phyloP scores from a whole-genome alignment of 306 rosid species.

The Calophaca sinica region DNA sequence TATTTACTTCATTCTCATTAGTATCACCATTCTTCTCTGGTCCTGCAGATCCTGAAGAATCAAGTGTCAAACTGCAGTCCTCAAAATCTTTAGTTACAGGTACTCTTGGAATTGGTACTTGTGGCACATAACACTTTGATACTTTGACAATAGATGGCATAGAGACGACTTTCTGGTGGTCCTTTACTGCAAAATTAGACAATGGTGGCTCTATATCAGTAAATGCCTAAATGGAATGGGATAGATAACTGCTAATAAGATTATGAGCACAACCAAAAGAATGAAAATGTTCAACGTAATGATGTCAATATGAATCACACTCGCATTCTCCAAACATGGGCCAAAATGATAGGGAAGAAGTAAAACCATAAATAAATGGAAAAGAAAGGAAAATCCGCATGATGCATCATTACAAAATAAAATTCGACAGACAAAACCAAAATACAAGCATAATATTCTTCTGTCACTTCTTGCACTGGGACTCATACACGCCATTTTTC shows the following conservation, averaged over 20 bases:
- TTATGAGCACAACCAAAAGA: slow-evolving; percentile 1
- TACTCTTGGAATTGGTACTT: slow-evolving; percentile 50
- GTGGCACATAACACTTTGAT: slow-evolving; percentile 59
- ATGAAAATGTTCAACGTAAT: slow-evolving; percentile 4
- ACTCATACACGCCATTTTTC: no score
- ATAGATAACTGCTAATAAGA: slow-evolving; percentile 26
- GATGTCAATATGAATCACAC: background rate
- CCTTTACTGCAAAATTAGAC: slow-evolving; percentile 51
- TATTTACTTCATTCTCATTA: slow-evolving; percentile 60
- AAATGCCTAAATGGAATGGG: background rate
- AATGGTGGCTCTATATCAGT: slow-evolving; percentile 4
- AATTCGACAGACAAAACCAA: no score
- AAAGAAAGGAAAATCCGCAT: slow-evolving; percentile 10
- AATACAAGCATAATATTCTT: no score
- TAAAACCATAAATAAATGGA: slow-evolving; percentile 18
- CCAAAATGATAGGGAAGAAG: slow-evolving; percentile 7
- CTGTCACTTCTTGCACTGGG: no score
- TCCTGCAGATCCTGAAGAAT: slow-evolving; percentile 49
- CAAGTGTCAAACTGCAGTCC: slow-evolving; percentile 43
- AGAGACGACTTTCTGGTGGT: slow-evolving; percentile 51
- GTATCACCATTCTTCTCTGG: slow-evolving; percentile 49
- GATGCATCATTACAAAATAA: no score
- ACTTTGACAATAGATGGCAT: slow-evolving; percentile 52
- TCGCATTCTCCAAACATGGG: slow-evolving; percentile 6
- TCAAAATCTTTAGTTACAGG: slow-evolving; percentile 55